Evolutionary conservation across 768 basidiomycete genomes (phyloP).

Genomic region (Auricularia cornea): DNA sequence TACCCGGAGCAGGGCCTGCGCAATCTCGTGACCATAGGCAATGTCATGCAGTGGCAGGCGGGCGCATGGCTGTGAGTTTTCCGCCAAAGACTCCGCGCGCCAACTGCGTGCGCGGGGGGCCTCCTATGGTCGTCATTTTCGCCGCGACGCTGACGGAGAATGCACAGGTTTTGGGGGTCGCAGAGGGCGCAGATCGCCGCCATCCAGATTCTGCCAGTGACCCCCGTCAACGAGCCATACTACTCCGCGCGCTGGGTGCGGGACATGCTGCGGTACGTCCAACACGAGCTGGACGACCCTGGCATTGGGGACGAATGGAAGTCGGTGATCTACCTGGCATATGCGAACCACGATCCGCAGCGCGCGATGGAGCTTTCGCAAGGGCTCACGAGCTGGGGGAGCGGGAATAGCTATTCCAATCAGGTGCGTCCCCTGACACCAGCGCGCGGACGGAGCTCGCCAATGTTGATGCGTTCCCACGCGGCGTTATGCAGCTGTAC

Average conservation of each 20-base stretch:
- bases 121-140: background rate
- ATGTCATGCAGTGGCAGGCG: slow-evolving; percentile 28
- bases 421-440: background rate
- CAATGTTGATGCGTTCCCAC: background rate
- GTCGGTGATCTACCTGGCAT: slow-evolving; percentile 27
- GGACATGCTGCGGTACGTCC: slow-evolving; percentile 21
- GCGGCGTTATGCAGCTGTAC: slow-evolving; percentile 16
- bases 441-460: background rate
- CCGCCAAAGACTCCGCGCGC: background rate
- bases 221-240: slow-evolving; percentile 26
- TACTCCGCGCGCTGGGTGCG: slow-evolving; percentile 26
- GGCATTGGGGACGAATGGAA: slow-evolving; percentile 27
- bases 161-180: slow-evolving; percentile 23
- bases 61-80: slow-evolving; percentile 25
- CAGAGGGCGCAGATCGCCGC: slow-evolving; percentile 28
- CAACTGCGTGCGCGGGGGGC: background rate
- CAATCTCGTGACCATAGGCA: slow-evolving; percentile 25
- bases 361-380: slow-evolving; percentile 23
- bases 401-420: slow-evolving; percentile 26
- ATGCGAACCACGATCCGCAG: slow-evolving; percentile 20
- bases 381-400: slow-evolving; percentile 26
- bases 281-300: slow-evolving; percentile 17
- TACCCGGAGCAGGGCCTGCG: slow-evolving; percentile 26
- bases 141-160: background rate
- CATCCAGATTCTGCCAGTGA: slow-evolving; percentile 29